Base-by-base conservation (phyloP, 305 asterid genomes). In the Solanum aculeatissimum region DNA sequence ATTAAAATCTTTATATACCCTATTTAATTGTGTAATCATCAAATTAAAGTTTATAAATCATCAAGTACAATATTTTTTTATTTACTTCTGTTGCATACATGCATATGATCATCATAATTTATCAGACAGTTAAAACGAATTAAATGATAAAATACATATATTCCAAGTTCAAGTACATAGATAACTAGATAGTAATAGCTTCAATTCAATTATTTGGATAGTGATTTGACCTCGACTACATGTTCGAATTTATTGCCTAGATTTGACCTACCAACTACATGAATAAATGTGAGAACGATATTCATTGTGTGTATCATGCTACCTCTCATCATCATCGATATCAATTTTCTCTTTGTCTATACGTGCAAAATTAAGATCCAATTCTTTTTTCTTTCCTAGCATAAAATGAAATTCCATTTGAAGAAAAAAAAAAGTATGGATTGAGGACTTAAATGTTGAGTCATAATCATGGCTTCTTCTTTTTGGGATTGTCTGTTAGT, bases 401-500 rank as follows among this genome's bases (percentile, higher is more conserved):
- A 70, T 43, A 27, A 13, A 63, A 49, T 49, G 82, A 75, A 75
- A 27, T 75, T 16, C 63, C 42, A 75, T 27, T 49, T 15, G 62
- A 74, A 66, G 74, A 32, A 66, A 23, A 66, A 60, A 66, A 40
- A 32, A 35, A 35, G 40, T 35, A 35, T 35, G 40, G 40, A 71
- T 10, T 71, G 25, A 49, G 18, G 63, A 38, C 45, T 16, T 49
- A 29, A 15, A 75, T 49, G 82, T 77, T 10, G 27, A 49, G 65
- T 77, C 82, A 77, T 77, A 51, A 77, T 51, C 82, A 77, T 77
- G 82, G 65, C 47, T 77, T 77, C 82, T 77, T 77, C 47, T 51
- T 77, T 51, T 77, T 16, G 45, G 47, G 23, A 9, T 75, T 49
- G 63, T 75, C 45, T 49, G 7, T 75, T 49, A 11, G 55, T 42